Evolutionary conservation across 148 eudicot species (phyloP).

Genomic region (Tetragonia tetragonoides): DNA sequence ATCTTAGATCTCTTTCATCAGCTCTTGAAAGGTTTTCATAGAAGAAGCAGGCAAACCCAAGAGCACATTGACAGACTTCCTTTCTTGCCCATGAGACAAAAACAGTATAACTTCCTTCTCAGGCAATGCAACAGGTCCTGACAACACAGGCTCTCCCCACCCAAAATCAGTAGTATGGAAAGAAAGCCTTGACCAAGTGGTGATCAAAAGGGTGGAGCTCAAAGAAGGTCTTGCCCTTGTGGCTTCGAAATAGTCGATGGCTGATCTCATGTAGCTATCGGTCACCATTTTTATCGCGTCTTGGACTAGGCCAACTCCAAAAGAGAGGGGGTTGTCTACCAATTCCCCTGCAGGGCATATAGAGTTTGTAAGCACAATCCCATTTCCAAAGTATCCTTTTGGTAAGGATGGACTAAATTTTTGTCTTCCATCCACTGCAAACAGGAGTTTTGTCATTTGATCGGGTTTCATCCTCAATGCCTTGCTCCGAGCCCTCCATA

Average conservation of each 20-base stretch:
- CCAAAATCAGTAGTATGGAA: conserved; percentile 55
- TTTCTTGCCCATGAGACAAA: conserved; percentile 39
- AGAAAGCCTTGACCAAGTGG: conserved; percentile 53
- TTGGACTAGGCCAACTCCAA: conserved; percentile 43
- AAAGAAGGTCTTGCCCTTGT: conserved; percentile 49
- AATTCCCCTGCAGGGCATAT: conserved; percentile 42
- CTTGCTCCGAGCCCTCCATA: conserved; percentile 54
- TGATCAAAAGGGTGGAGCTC: conserved; percentile 45
- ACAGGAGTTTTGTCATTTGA: conserved; percentile 49
- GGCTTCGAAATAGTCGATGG: conserved; percentile 48
- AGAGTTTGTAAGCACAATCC: conserved; percentile 44
- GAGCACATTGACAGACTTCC: conserved; percentile 44
- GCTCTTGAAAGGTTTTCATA: conserved; percentile 39
- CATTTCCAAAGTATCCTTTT: conserved; percentile 52
- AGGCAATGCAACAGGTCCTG: conserved; percentile 45
- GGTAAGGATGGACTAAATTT: conserved; percentile 46
- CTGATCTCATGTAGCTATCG: conserved; percentile 47
- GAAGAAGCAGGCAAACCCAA: conserved; percentile 49
- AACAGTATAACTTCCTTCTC: conserved; percentile 42
- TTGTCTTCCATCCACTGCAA: conserved; percentile 55
- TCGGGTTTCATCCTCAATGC: conserved; percentile 35
- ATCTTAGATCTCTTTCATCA: conserved; percentile 24
- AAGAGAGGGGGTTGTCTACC: conserved; percentile 33
- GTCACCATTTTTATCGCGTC: conserved; percentile 42
- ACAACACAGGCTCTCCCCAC: conserved; percentile 49